Base-by-base conservation (phyloP, 2,329 filamentous ascomycete species). In the Corinectria fuckeliana region DNA sequence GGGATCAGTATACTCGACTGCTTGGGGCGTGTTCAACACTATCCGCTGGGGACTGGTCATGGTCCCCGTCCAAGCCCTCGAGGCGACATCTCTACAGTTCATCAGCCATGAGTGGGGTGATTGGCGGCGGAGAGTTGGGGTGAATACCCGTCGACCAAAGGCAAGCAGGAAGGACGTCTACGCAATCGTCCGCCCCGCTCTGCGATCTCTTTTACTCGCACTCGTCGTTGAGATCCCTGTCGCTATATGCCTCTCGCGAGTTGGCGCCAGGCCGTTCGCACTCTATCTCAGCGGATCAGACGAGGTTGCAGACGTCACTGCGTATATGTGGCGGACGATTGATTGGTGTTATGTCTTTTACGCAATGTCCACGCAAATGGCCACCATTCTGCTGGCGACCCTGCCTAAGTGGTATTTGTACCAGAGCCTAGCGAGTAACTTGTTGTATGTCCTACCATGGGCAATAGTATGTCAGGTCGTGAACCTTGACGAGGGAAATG, bases 21-120 rank as follows among this genome's bases (percentile, higher is more conserved):
- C 89, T 0, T 92, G 88, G 89, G 86, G 88, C 2, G 79, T 91
- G 9, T 92, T 92, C 76, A 89, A 84, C 55, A 91, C 88, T 0
- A 91, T 92, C 39, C 82, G 88, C 13, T 91, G 89, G 89, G 89
- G 89, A 0, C 77, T 92, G 1, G 77, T 92, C 26, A 92, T 92
- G 89, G 88, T 91, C 0, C 89, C 89, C 0, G 86, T 92, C 0
- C 83, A 86, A 60, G 82, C 88, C 0, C 77, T 91, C 0, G 88
- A 92, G 71, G 85, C 85, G 2, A 88, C 88, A 0, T 80, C 86
- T 0, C 75, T 89, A 0, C 80, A 86, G 0, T 91, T 91, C 67
- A 79, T 90, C 14, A 88, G 88, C 0, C 89, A 92, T 64, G 75
- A 74, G 1, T 92, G 89, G 88, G 88, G 88, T 1, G 61, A 72